Evolutionary conservation across 2,329 filamentous ascomycete species (phyloP).

Genomic region (Fusarium coffeatum): DNA sequence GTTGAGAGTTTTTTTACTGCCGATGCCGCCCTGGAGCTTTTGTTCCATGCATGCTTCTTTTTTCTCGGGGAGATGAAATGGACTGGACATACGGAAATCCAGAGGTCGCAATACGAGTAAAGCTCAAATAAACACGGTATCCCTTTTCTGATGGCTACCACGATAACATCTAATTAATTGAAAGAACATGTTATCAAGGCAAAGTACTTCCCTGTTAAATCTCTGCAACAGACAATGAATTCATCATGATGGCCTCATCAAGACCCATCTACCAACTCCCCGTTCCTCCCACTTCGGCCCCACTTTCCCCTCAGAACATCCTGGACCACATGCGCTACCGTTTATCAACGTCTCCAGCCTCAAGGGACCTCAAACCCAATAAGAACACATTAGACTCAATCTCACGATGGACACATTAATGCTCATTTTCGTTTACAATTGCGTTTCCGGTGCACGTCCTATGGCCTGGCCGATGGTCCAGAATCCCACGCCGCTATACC

Average conservation of each 20-base stretch:
- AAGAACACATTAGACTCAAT: neutral
- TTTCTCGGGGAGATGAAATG: conserved; percentile 26
- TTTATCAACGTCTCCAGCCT: conserved; percentile 11
- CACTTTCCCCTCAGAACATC: conserved; percentile 17
- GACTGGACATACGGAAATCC: neutral
- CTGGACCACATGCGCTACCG: conserved; percentile 4
- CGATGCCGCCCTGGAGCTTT: conserved; percentile 3
- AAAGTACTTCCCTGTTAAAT: neutral
- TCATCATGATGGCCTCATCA: conserved; percentile 30
- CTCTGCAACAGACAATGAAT: neutral
- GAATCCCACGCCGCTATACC: neutral
- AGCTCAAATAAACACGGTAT: neutral
- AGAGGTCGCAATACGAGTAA: neutral
- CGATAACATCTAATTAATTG: rapidly evolving
- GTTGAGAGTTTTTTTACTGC: conserved; percentile 8
- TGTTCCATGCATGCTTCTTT: conserved; percentile 27
- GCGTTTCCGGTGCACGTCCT: conserved; percentile 6
- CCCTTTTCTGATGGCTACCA: rapidly evolving
- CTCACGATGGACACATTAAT: neutral
- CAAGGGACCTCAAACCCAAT: neutral
- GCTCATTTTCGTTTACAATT: conserved; percentile 1
- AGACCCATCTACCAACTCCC: conserved; percentile 30
- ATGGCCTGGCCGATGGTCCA: neutral
- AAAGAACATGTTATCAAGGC: too few relatives aligned
- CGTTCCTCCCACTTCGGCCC: conserved; percentile 17